Base-by-base conservation (phyloP, 352 stramenopile genomes). In the Phytophthora lateralis region DNA sequence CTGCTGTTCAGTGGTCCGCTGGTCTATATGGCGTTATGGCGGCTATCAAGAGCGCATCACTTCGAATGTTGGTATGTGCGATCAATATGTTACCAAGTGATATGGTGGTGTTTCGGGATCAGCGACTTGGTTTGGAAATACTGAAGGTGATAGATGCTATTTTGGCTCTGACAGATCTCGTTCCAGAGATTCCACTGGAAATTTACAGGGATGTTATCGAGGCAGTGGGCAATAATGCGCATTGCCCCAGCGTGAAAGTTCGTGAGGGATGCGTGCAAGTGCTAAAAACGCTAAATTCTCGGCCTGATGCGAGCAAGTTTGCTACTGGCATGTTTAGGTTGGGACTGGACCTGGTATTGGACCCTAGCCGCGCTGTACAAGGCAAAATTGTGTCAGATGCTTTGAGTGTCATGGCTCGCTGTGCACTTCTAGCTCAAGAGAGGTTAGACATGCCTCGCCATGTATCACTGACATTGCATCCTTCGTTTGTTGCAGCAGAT, bases 401-500 rank as follows among this genome's bases (percentile, higher is more conserved):
- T 26, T 59, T 71, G 34, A 46, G 46, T 49, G 44, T 34, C 30
- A 26, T 79, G 18, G 55, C 61, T 51, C 30, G 34, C 24, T 48
- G 17, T 50, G 63, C 60, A 37, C 66, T 79, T 44, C 24, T 76
- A 9, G 20, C 20, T 44, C 56, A 58, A 27, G 37, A 50, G 18
- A 59, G 57, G 43, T 6, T 42, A 47, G 15, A 10, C 35, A n/a
- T 18, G 2, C 34, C 37, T 45, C 38, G n/a, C 12, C 29, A 66
- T 14, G 20, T 29, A 54, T 51, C 29, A 10, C 65, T 62, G 26
- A 1, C 47, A 29, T 42, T 78, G 30, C 48, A 70, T 17, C 21
- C 53, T 52, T 66, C 69, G n/a, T 89, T 89, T 39, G 57, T 63
- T 24, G 50, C 44, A 14, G 44, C 66, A 8, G 79, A 85, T 55